phyloP scores from a whole-genome alignment of 192 early-diverging fungal genomes.

The Cetraspora pellucida region DNA sequence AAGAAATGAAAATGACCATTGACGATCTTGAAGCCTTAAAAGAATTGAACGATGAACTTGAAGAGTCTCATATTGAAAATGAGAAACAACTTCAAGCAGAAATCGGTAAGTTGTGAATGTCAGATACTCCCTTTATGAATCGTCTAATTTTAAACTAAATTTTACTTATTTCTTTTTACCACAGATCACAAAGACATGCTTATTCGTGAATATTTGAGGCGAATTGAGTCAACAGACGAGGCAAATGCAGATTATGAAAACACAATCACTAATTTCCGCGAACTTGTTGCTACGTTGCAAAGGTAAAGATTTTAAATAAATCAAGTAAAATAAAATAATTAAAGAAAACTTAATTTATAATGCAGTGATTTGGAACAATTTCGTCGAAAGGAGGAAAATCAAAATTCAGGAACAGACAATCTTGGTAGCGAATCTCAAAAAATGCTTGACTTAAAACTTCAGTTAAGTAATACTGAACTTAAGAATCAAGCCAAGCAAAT shows the following conservation, averaged over 20 bases:
- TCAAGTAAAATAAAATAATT: not conserved
- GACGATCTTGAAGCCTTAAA: slow-evolving; percentile 91
- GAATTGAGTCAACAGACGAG: slow-evolving; percentile 72
- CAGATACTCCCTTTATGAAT: not conserved
- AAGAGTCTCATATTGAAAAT: slow-evolving; percentile 88
- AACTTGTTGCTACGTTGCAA: slow-evolving; percentile 76
- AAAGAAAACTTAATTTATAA: slow-evolving; percentile 10
- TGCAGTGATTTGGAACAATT: slow-evolving; percentile 70
- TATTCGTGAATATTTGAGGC: slow-evolving; percentile 60
- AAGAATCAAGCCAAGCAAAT: slow-evolving; percentile 88
- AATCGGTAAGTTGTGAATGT: slow-evolving; percentile 51
- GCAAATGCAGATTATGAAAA: slow-evolving; percentile 83
- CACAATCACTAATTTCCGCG: slow-evolving; percentile 84
- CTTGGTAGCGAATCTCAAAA: slow-evolving; percentile 74
- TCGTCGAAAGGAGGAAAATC: slow-evolving; percentile 66
- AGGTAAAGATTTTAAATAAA: slow-evolving; percentile 43
- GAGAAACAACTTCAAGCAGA: slow-evolving; percentile 85
- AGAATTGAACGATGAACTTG: slow-evolving; percentile 89
- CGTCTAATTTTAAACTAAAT: not conserved
- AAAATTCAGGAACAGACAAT: slow-evolving; percentile 56
- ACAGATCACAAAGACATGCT: slow-evolving; percentile 70
- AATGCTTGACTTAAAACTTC: slow-evolving; percentile 78
- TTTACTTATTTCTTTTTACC: not conserved
- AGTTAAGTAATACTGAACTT: slow-evolving; percentile 76
- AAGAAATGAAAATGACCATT: slow-evolving; percentile 74